Percentiles rank a stretch among this genome's conserved stretches.
Evolutionary conservation across 1,284 basidiomycete genomes (phyloP).

Genomic region (Microbotryum lychnidis-dioicae): DNA sequence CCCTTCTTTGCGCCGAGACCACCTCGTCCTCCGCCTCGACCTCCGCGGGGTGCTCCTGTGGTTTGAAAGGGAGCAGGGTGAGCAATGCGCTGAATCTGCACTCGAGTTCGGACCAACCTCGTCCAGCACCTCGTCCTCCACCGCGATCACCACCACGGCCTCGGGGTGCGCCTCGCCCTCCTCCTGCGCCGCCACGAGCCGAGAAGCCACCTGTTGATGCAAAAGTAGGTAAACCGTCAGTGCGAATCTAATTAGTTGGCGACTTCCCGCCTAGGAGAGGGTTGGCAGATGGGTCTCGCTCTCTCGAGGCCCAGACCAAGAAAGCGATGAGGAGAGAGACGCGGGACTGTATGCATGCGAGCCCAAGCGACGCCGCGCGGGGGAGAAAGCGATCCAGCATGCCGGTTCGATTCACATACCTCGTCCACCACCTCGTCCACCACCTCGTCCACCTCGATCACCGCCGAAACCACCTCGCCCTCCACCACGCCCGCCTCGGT

Average conservation of each 20-base stretch:
- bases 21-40: conserved; percentile 36
- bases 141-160: conserved; percentile 13
- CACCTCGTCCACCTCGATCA: conserved; percentile 49
- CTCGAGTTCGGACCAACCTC: conserved; percentile 11
- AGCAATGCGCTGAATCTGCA: no score
- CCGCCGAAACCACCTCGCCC: conserved; percentile 42
- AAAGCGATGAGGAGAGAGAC: not conserved
- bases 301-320: not conserved
- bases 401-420: conserved; percentile 42
- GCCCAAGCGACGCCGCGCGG: not conserved
- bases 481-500: conserved; percentile 46
- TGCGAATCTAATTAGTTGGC: no score
- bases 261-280: no score
- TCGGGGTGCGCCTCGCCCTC: conserved; percentile 39
- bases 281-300: not conserved
- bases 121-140: conserved; percentile 22
- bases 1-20: conserved; percentile 61
- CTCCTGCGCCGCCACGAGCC: conserved; percentile 45
- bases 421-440: conserved; percentile 43
- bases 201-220: not conserved
- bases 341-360: not conserved
- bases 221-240: not conserved
- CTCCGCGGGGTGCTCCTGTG: conserved; percentile 17
- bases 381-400: not conserved
- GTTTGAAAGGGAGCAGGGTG: not conserved